Percentiles rank a stretch among this genome's conserved stretches.
phyloP scores from a whole-genome alignment of 2,329 filamentous ascomycete genomes.

The Pestalotiopsis sp. region DNA sequence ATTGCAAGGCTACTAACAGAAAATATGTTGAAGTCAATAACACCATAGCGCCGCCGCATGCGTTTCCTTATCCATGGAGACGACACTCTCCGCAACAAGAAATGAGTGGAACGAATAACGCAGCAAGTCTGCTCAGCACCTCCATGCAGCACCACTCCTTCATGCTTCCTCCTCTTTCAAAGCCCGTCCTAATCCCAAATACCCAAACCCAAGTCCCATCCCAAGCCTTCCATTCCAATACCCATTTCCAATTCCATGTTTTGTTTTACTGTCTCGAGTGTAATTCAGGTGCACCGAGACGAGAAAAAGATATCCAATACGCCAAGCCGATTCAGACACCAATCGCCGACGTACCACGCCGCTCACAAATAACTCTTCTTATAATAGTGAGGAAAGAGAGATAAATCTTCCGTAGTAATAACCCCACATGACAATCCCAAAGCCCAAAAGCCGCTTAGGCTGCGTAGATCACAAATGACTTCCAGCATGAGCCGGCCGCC shows the following conservation, averaged over 20 bases:
- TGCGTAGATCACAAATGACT: not conserved
- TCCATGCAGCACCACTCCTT: not conserved
- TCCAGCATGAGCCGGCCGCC: not conserved
- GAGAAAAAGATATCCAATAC: conserved; percentile 5
- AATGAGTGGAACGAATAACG: not conserved
- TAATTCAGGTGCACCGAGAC: conserved; percentile 2
- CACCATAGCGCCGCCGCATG: not conserved
- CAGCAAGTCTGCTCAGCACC: not conserved
- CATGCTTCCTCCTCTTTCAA: not conserved
- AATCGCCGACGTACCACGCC: conserved; percentile 4
- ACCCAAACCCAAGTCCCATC: not conserved
- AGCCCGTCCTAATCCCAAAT: not conserved
- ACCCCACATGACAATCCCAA: too few relatives aligned
- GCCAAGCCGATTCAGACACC: conserved; percentile 1
- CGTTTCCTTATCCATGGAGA: not conserved
- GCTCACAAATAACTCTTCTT: not conserved
- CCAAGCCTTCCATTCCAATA: not conserved
- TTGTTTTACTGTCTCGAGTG: not conserved
- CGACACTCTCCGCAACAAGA: not conserved
- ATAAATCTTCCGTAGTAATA: too few relatives aligned
- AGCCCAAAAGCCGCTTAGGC: too few relatives aligned
- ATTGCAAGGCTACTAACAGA: too few relatives aligned
- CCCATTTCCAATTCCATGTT: not conserved
- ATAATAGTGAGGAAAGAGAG: not conserved
- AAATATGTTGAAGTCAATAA: too few relatives aligned